Evolutionary conservation across 2,329 filamentous ascomycete genomes (phyloP), one percentile per base, ranked within the genome.

Genomic region (Xylaria sp.): DNA sequence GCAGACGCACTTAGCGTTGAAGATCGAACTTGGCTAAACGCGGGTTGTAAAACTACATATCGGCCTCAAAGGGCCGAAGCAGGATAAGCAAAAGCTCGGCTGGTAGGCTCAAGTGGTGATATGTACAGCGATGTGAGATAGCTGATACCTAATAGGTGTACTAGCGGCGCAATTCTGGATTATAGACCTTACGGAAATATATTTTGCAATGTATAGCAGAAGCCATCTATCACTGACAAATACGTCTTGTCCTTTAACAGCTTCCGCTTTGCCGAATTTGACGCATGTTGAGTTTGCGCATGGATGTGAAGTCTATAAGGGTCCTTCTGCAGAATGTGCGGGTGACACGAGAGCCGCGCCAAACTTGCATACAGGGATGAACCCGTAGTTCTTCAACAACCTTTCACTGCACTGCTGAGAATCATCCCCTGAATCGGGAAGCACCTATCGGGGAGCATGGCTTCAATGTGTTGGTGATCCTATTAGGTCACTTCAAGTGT

Each of bases 401-500:
- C 28, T 23, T 63, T 53, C 64, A 59, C 57, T 58, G 55, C 61
- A 57, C 35, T 17, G 15, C 46, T 58, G 46, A 17, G 33, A 28
- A n/a, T 43, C 37, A 17, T 11, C 25, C 31, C 28, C 47, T 17
- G 11, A 19, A 47, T 23, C 21, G 33, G 21, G 31, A 46, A 47
- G 52, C 47, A 47, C 37, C 49, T 59, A 62, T 55, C 62, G 61
- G 58, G 52, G 45, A 53, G 57, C 65, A 55, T 61, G 60, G 49
- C 62, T 47, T 43, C 55, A 52, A 67, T 59, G 66, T 63, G 64
- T 67, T 64, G 19, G 47, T 47, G 38, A 55, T 66, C 60, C 45
- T 43, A 64, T 66, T 64, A 52, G 65, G 63, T 45, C 63, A 68
- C 65, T 62, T 72, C 28, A 31, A 31, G 28, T 9, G 71, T 70